phyloP scores from a whole-genome alignment of 805 yeast genomes.

The Wickerhamomyces sydowiorum region DNA sequence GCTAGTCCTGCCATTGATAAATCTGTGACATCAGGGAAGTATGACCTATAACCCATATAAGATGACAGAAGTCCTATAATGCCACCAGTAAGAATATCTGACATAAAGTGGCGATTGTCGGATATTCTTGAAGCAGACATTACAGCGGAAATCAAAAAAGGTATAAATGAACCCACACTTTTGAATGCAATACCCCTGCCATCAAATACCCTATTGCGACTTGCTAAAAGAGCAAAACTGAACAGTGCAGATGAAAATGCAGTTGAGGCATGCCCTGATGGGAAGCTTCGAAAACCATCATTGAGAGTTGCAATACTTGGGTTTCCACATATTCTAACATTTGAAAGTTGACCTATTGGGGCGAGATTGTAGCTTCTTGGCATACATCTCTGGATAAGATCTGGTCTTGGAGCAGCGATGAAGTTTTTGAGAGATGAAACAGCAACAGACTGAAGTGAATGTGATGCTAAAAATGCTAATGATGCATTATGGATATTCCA shows the following conservation, averaged over 20 bases:
- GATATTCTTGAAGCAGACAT: conserved; percentile 38
- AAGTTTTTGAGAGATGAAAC: conserved; percentile 42
- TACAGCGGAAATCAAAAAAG: conserved; percentile 28
- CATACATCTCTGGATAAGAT: conserved; percentile 42
- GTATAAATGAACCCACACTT: conserved; percentile 27
- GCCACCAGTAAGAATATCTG: conserved; percentile 35
- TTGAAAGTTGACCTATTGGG: conserved; percentile 30
- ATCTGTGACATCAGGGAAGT: conserved; percentile 32
- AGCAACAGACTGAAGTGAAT: conserved; percentile 30
- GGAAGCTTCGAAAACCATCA: conserved; percentile 54
- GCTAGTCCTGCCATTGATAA: conserved; percentile 32
- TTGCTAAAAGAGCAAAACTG: conserved; percentile 28
- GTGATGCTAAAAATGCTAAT: conserved; percentile 31
- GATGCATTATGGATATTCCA: conserved; percentile 38
- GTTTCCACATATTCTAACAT: conserved; percentile 42
- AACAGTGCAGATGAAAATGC: conserved; percentile 41
- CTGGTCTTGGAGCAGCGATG: conserved; percentile 48
- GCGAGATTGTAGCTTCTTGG: conserved; percentile 33
- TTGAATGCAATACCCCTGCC: conserved; percentile 30
- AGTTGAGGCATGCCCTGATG: conserved; percentile 52
- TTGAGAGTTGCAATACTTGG: conserved; percentile 26
- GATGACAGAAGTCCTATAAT: conserved; percentile 31
- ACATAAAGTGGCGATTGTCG: conserved; percentile 39
- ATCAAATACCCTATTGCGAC: conserved; percentile 30
- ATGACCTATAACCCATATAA: conserved; percentile 31